A percentile compares a stretch with the other conserved stretches of the same genome.
Conservation (phyloP, 176 grass and related monocot species). For the Alopecurus myosuroides region DNA sequence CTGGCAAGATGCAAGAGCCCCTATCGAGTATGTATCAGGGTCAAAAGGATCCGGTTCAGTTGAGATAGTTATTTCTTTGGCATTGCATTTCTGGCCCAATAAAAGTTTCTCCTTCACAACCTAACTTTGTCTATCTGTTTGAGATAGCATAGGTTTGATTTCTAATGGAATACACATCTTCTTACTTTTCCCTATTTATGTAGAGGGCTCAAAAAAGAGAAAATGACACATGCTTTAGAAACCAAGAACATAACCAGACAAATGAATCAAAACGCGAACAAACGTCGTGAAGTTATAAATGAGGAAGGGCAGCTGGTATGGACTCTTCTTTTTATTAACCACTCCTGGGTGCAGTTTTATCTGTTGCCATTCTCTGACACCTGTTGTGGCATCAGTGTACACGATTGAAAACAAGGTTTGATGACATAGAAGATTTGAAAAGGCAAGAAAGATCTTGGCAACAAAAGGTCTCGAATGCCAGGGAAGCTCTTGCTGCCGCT, state of each 20-base stretch:
- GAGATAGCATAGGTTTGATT: neutral
- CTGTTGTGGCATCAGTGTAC: conserved; percentile 36
- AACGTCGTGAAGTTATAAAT: conserved; percentile 37
- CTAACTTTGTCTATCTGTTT: neutral
- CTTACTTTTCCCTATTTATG: neutral
- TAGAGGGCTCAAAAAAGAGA: conserved; percentile 67
- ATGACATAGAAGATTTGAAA: conserved; percentile 62
- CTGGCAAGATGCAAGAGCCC: conserved; percentile 59
- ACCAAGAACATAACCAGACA: conserved; percentile 52
- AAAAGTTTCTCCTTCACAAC: neutral
- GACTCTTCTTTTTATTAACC: neutral
- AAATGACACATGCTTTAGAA: conserved; percentile 37
- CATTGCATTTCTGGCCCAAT: neutral
- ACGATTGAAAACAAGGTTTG: conserved; percentile 52
- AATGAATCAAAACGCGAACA: conserved; percentile 55
- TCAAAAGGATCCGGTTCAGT: neutral
- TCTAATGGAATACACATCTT: neutral
- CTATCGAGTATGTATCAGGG: conserved; percentile 56
- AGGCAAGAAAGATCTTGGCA: conserved; percentile 69
- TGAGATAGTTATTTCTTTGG: neutral
- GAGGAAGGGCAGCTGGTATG: conserved; percentile 51
- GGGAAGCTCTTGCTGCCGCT: conserved; percentile 62
- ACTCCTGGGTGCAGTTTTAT: conserved; percentile 7
- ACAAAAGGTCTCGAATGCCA: conserved; percentile 65
- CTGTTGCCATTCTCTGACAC: conserved; percentile 3